Evolutionary conservation across 495 filamentous ascomycete genomes (phyloP).

Genomic region (Beverwykella pulmonaria): DNA sequence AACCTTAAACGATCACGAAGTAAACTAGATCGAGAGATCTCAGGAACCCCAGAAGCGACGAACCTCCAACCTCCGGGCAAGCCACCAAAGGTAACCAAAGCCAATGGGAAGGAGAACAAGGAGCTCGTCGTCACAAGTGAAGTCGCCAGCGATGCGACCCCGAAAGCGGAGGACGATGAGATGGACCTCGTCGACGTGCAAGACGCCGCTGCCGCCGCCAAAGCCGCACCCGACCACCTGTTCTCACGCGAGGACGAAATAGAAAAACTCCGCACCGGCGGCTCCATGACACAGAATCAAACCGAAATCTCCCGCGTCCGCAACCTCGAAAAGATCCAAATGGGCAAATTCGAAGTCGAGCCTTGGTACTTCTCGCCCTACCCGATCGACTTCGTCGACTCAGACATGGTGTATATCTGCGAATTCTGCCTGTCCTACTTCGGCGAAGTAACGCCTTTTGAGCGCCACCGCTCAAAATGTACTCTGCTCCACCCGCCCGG

Average conservation of each 20-base stretch:
- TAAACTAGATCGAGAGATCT: constrained; percentile 58
- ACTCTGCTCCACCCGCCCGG: constrained; percentile 90
- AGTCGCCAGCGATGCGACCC: constrained; percentile 52
- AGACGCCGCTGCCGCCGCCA: constrained; percentile 59
- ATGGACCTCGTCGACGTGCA: constrained; percentile 65
- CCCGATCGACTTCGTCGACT: constrained; percentile 80
- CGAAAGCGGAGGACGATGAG: constrained; percentile 62
- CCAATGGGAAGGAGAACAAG: constrained; percentile 67
- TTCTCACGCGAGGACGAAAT: constrained; percentile 93
- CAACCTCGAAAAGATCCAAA: constrained; percentile 89
- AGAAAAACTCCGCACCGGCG: constrained; percentile 87
- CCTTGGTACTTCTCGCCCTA: constrained; percentile 99
- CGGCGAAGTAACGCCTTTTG: constrained; percentile 74
- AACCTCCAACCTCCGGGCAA: constrained; percentile 55
- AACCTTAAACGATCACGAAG: constrained; percentile 56
- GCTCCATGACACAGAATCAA: constrained; percentile 98
- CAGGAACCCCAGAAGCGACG: constrained; percentile 59
- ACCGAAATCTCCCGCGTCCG: constrained; percentile 95
- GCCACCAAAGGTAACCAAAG: constrained; percentile 52
- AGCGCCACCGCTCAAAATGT: constrained; percentile 86
- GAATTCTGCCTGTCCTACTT: constrained; percentile 96
- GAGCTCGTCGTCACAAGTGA: constrained; percentile 55
- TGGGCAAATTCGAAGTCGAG: constrained; percentile 88
- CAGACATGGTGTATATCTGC: constrained; percentile 91
- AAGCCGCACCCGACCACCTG: constrained; percentile 53